These are phyloP conservation scores for Jaltomata sinuosa DNA, from an alignment of 257 asterid species.

Conservation along the genomic window DNA sequence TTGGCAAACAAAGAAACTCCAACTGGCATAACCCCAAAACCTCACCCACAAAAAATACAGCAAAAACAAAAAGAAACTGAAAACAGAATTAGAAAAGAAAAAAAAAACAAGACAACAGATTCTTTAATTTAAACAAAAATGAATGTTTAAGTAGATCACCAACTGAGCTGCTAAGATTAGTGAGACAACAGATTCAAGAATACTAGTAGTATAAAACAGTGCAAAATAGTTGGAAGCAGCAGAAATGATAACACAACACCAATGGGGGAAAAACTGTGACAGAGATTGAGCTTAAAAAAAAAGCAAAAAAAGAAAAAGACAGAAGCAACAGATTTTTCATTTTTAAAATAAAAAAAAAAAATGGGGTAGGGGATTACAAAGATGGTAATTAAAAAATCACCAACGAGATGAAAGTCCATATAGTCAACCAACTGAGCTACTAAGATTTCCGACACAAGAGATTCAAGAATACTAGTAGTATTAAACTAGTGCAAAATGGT, in stretches of 20 bases:
- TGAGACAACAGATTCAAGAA: neutral
- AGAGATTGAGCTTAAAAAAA: too few species aligned
- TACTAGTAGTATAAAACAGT: too few species aligned
- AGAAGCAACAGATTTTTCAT: too few species aligned
- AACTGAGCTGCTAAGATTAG: too few species aligned
- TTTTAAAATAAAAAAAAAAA: too few species aligned
- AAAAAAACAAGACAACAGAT: too few species aligned
- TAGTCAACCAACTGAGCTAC: neutral
- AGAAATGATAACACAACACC: neutral
- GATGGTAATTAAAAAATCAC: neutral
- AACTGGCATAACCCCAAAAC: too few species aligned
- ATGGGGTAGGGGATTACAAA: too few species aligned
- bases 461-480: neutral
- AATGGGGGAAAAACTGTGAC: neutral
- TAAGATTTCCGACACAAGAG: neutral
- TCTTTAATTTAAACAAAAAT: too few species aligned
- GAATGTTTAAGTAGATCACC: too few species aligned
- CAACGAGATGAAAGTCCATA: neutral
- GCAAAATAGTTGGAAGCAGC: neutral
- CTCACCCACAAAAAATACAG: neutral
- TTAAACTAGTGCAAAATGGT: neutral
- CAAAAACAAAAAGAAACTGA: neutral
- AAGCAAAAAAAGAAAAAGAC: too few species aligned
- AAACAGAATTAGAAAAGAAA: too few species aligned
- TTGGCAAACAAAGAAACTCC: neutral